These are phyloP conservation scores for Kwoniella newhampshirensis DNA, from an alignment of 768 basidiomycete species.

Conservation along the genomic window DNA sequence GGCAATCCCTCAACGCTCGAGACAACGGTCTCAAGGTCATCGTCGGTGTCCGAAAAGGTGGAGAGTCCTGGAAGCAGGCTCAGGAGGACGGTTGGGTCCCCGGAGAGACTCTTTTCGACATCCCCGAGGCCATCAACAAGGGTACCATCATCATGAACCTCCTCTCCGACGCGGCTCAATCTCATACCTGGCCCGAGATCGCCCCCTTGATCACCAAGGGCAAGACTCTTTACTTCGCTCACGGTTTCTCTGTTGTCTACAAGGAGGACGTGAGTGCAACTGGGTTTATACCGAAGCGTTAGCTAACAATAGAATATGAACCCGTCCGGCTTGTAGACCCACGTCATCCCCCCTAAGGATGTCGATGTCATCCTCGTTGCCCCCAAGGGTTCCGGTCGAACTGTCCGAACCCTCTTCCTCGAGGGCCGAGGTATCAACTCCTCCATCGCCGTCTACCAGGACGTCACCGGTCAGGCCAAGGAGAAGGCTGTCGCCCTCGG, in stretches of 20 bases:
- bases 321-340: slow-evolving; percentile 58
- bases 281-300: neutral
- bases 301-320: neutral
- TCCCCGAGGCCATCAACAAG: slow-evolving; percentile 91
- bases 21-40: slow-evolving; percentile 99
- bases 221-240: slow-evolving; percentile 99
- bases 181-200: slow-evolving; percentile 84
- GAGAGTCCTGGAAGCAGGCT: slow-evolving; percentile 95
- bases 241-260: slow-evolving; percentile 99
- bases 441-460: slow-evolving; percentile 91
- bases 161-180: slow-evolving; percentile 98
- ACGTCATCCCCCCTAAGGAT: slow-evolving; percentile 84
- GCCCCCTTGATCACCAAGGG: slow-evolving; percentile 97
- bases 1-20: slow-evolving; percentile 96
- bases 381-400: slow-evolving; percentile 97
- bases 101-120: slow-evolving; percentile 95
- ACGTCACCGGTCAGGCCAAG: slow-evolving; percentile 95
- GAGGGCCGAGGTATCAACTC: slow-evolving; percentile 83
- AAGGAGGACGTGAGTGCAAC: slow-evolving; percentile 68
- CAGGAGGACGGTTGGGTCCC: slow-evolving; percentile 96
- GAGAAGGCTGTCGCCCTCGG: slow-evolving; percentile 95
- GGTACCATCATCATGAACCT: slow-evolving; percentile 99
- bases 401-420: slow-evolving; percentile 99
- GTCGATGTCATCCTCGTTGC: slow-evolving; percentile 99
- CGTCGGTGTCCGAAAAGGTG: slow-evolving; percentile 94